These are phyloP conservation scores for Tubosaeta sp. DNA, from an alignment of 768 basidiomycete genomes.

Conservation along the genomic window DNA sequence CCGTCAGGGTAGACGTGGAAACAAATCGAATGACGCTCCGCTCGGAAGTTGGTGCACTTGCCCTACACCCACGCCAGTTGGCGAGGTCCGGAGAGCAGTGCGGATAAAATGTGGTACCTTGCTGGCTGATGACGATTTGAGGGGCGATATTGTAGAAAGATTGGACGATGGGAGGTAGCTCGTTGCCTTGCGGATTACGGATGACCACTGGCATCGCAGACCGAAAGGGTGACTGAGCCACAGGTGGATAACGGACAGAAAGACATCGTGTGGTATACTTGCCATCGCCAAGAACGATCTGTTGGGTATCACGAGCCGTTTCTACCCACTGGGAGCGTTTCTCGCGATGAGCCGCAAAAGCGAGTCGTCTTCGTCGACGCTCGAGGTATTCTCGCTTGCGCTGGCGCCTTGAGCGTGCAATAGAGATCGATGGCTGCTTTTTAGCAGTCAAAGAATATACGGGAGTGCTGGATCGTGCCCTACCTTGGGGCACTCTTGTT, in stretches of 20 bases:
- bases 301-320: constrained; percentile 34
- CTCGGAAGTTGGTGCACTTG: background rate
- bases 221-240: constrained; percentile 16
- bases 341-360: constrained; percentile 21
- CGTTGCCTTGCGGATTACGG: constrained; percentile 3
- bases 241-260: constrained; percentile 4
- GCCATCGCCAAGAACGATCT: constrained; percentile 38
- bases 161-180: background rate
- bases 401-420: constrained; percentile 14
- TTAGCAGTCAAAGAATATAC: constrained; percentile 19
- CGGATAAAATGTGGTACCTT: constrained; percentile 39
- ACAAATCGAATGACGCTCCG: constrained; percentile 29
- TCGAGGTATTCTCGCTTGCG: constrained; percentile 22
- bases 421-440: constrained; percentile 20
- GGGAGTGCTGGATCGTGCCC: constrained; percentile 24
- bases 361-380: constrained; percentile 15
- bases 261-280: constrained; percentile 34
- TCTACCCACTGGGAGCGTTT: constrained; percentile 30
- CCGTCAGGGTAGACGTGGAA: constrained; percentile 29
- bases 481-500: constrained; percentile 24
- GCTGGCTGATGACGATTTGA: constrained; percentile 34
- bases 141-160: constrained; percentile 32
- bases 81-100: constrained; percentile 36
- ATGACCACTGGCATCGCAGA: constrained; percentile 7
- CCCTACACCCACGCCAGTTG: constrained; percentile 28